These are phyloP conservation scores for Lignosus rhinocerotis DNA, from an alignment of 1,284 basidiomycete species.

Conservation along the genomic window DNA sequence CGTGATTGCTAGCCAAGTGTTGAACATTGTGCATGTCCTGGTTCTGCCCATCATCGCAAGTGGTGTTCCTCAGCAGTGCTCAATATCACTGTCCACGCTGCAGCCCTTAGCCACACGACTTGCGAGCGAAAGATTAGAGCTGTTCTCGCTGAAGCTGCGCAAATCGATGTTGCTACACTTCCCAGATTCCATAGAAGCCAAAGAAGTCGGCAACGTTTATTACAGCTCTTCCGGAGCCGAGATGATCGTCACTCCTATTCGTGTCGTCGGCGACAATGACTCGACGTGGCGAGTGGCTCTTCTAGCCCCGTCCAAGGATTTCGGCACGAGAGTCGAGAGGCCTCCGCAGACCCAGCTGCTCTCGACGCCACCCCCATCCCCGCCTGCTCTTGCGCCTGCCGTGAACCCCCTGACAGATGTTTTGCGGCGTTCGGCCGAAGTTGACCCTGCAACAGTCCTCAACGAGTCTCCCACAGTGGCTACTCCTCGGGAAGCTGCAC, in stretches of 20 bases:
- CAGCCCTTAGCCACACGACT: neutral
- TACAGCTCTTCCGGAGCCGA: conserved; percentile 6
- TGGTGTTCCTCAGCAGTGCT: neutral
- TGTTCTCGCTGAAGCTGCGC: conserved; percentile 5
- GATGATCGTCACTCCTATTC: conserved; percentile 7
- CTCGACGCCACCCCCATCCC: conserved; percentile 28
- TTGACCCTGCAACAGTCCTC: neutral
- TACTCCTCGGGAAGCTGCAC: neutral
- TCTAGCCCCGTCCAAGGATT: conserved; percentile 6
- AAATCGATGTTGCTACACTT: neutral
- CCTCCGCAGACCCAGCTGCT: conserved; percentile 4
- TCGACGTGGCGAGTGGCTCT: neutral
- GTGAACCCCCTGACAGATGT: neutral
- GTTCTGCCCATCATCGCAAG: conserved; percentile 9
- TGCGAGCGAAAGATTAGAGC: conserved; percentile 7
- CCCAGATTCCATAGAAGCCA: neutral
- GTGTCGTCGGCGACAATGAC: neutral
- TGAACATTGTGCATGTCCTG: conserved; percentile 7
- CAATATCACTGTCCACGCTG: neutral
- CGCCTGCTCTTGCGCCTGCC: conserved; percentile 9
- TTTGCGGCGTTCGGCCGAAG: neutral
- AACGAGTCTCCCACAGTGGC: neutral
- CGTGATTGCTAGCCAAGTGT: conserved; percentile 2
- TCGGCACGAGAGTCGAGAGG: neutral
- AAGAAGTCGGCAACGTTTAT: neutral